Evolutionary conservation across 2,329 filamentous ascomycete genomes (phyloP).

Genomic region (Talaromyces sp.): DNA sequence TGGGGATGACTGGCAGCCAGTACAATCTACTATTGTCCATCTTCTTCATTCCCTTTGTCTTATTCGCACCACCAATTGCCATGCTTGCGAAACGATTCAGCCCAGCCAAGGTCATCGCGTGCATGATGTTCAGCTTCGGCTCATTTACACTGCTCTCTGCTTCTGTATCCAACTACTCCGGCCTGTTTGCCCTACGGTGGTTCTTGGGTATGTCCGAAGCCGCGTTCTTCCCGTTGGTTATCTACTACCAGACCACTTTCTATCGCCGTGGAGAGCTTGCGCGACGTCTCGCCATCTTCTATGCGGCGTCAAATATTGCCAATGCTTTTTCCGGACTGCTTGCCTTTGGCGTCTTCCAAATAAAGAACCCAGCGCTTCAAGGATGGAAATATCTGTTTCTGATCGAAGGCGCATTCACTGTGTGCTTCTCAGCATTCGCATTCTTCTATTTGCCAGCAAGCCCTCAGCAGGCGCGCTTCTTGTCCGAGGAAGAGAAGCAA

Average conservation of each 20-base stretch:
- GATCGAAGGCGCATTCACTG: constrained; percentile 58
- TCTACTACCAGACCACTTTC: constrained; percentile 63
- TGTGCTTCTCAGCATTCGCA: constrained; percentile 62
- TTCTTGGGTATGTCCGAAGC: constrained; percentile 67
- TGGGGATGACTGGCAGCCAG: constrained; percentile 60
- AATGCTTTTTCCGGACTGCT: constrained; percentile 62
- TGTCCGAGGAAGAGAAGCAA: constrained; percentile 62
- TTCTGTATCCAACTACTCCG: constrained; percentile 58
- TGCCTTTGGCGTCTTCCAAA: constrained; percentile 61
- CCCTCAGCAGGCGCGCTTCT: constrained; percentile 62
- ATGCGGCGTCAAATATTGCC: constrained; percentile 71
- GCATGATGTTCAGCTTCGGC: constrained; percentile 68
- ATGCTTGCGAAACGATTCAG: constrained; percentile 69
- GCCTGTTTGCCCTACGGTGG: constrained; percentile 66
- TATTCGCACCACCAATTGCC: constrained; percentile 63
- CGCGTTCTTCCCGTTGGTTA: constrained; percentile 68
- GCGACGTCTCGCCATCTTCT: constrained; percentile 68
- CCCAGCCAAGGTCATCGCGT: constrained; percentile 60
- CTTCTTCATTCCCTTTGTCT: constrained; percentile 72
- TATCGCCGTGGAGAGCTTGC: constrained; percentile 70
- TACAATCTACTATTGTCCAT: constrained; percentile 69
- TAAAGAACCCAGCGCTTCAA: constrained; percentile 47
- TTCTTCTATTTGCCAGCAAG: constrained; percentile 67
- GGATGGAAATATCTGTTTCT: constrained; percentile 55
- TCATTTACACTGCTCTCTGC: constrained; percentile 60